Evolutionary conservation across 2,329 filamentous ascomycete genomes (phyloP), one percentile per base, ranked within the genome.

Genomic region (Colletotrichum kahawae): DNA sequence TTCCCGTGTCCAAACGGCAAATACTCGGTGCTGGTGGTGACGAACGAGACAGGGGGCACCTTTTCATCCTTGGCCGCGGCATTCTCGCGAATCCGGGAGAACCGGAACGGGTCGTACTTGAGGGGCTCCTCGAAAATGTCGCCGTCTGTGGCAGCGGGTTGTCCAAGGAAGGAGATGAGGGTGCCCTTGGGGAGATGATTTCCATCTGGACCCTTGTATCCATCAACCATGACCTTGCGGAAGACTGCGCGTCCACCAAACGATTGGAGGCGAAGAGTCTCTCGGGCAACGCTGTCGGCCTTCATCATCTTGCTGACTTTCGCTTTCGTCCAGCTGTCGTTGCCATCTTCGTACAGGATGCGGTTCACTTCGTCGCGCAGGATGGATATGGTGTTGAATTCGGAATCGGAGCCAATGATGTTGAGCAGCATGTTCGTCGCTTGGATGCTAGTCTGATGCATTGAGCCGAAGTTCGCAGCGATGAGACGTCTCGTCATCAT

Each of bases 31-130:
- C 77, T 77, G 1, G 83, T 83, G 2, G 82, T 82, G 6, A 83
- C 82, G 60, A 84, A 82, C 57, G 77, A 79, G 48, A 76, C 10
- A 75, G 74, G 24, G 66, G 70, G 29, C 64, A 76, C 14, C 38
- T 71, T 77, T 76, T 78, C 24, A 79, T 78, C 65, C 71, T 76
- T 68, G 65, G 73, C 56, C 33, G 80, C 75, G 2, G 80, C 78
- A 4, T 77, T 74, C 70, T 85, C 83, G 4, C 84, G 81, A 12
- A 79, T 70, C 4, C 83, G 80, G 5, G 84, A 84, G 68, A 85
- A 88, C 1, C 86, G 81, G 68, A 86, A 87, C 0, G 85, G 85
- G 21, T 87, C 85, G 76, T 81, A 88, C 29, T 83, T 82, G 9
- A 79, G 34, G 0, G 85, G 80, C 4, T 86, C 82, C 9, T 83